Evolutionary conservation across 129 eudicot genomes (phyloP).

Genomic region (Centella asiatica): DNA sequence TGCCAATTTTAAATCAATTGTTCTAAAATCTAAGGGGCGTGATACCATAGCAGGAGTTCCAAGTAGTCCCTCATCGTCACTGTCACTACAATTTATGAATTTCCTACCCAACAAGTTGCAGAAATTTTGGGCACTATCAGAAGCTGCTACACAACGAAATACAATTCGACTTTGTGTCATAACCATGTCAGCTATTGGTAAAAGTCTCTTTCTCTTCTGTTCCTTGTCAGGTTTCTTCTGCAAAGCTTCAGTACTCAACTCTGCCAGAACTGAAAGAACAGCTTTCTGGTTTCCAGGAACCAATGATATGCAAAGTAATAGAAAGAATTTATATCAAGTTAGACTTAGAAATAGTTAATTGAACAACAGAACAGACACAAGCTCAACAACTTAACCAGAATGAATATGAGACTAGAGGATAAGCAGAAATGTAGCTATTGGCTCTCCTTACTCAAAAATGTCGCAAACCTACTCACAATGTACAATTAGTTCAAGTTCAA

Average conservation of each 20-base stretch:
- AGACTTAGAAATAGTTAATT: neutral
- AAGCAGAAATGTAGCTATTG: too few species aligned
- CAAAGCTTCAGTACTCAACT: constrained; percentile 8
- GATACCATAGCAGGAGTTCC: constrained; percentile 30
- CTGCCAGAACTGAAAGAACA: constrained; percentile 29
- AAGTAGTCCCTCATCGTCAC: constrained; percentile 25
- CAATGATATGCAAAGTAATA: neutral
- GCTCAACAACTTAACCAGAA: too few species aligned
- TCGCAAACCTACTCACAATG: too few species aligned
- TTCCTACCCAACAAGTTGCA: constrained; percentile 28
- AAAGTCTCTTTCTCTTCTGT: constrained; percentile 14
- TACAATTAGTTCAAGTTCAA: too few species aligned
- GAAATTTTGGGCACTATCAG: constrained; percentile 17
- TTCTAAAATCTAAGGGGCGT: constrained; percentile 48
- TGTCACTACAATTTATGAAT: constrained; percentile 14
- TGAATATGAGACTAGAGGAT: too few species aligned
- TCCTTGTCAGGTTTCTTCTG: constrained; percentile 11
- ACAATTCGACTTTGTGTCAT: constrained; percentile 38
- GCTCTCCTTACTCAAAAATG: too few species aligned
- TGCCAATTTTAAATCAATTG: constrained; percentile 39
- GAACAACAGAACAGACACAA: neutral
- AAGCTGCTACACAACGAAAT: constrained; percentile 32
- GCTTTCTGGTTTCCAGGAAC: constrained; percentile 35
- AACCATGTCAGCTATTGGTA: constrained; percentile 24
- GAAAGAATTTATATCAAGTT: neutral